A percentile compares a stretch with the other conserved stretches of the same genome.
Conservation (phyloP, 2,329 filamentous ascomycete species). For the Calycina marina region DNA sequence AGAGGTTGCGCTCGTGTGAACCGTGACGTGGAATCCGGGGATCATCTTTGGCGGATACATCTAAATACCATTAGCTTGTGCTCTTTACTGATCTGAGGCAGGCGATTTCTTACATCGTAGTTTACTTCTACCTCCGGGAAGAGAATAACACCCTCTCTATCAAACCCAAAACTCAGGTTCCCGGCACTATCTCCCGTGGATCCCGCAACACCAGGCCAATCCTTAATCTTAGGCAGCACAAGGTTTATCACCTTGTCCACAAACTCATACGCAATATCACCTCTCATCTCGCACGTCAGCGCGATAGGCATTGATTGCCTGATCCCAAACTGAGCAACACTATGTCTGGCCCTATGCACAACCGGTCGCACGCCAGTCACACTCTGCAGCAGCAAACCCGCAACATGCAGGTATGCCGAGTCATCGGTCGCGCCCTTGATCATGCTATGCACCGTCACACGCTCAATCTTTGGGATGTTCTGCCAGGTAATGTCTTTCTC, state of each 20-base stretch:
- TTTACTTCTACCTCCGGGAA: constrained; percentile 95
- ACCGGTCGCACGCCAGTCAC: constrained; percentile 65
- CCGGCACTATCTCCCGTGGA: constrained; percentile 68
- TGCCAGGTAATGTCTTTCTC: constrained; percentile 64
- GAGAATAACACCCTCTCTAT: constrained; percentile 56
- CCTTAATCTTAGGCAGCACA: constrained; percentile 89
- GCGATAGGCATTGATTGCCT: constrained; percentile 56
- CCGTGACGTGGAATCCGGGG: constrained; percentile 23
- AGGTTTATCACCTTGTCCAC: constrained; percentile 80
- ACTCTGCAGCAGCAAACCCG: constrained; percentile 69
- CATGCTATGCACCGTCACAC: constrained; percentile 67
- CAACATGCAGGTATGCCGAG: constrained; percentile 64
- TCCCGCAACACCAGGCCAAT: constrained; percentile 66
- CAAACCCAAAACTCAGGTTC: constrained; percentile 74
- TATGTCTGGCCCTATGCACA: constrained; percentile 54
- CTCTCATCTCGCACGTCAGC: constrained; percentile 62
- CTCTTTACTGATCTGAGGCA: too few relatives aligned
- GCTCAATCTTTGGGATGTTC: constrained; percentile 71
- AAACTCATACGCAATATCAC: constrained; percentile 79
- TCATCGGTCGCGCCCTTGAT: constrained; percentile 54
- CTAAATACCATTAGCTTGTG: too few relatives aligned
- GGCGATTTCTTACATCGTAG: constrained; percentile 59
- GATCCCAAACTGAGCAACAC: constrained; percentile 63
- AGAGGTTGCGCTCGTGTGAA: constrained; percentile 20
- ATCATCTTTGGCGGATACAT: constrained; percentile 39